A percentile compares a stretch with the other conserved stretches of the same genome.
These are phyloP conservation scores for Myxozyma neglecta DNA, from an alignment of 805 yeast genomes.

Conservation along the genomic window DNA sequence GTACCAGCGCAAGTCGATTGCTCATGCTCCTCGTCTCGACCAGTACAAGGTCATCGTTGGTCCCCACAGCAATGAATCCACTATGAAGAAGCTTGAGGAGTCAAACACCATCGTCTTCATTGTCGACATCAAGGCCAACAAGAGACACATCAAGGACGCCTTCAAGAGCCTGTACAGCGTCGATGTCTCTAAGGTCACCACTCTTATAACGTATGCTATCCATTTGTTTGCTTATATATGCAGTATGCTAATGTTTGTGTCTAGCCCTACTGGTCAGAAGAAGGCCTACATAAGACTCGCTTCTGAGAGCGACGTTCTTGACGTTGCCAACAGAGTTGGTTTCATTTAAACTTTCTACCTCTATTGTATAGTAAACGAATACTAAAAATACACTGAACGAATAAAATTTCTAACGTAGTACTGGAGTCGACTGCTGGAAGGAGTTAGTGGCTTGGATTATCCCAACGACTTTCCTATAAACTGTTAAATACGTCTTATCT, in stretches of 20 bases:
- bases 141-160: constrained; percentile 96
- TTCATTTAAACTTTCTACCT: constrained; percentile 21
- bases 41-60: constrained; percentile 90
- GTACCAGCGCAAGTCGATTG: constrained; percentile 93
- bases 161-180: constrained; percentile 98
- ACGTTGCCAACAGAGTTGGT: constrained; percentile 99
- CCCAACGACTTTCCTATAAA: neutral
- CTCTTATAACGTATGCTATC: constrained; percentile 56
- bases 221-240: neutral
- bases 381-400: too few relatives aligned
- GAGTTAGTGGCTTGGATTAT: neutral
- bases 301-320: constrained; percentile 99
- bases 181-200: constrained; percentile 91
- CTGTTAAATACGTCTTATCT: neutral
- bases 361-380: too few relatives aligned
- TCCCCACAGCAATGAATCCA: constrained; percentile 97
- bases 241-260: neutral
- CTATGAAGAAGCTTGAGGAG: constrained; percentile 99
- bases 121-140: constrained; percentile 96
- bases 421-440: neutral
- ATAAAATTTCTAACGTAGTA: neutral
- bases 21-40: constrained; percentile 96
- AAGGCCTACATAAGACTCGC: constrained; percentile 99
- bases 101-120: constrained; percentile 99
- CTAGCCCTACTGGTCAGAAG: constrained; percentile 99